Conservation (phyloP, 1,139 yeast species). For the Geotrichum histeridarum region DNA sequence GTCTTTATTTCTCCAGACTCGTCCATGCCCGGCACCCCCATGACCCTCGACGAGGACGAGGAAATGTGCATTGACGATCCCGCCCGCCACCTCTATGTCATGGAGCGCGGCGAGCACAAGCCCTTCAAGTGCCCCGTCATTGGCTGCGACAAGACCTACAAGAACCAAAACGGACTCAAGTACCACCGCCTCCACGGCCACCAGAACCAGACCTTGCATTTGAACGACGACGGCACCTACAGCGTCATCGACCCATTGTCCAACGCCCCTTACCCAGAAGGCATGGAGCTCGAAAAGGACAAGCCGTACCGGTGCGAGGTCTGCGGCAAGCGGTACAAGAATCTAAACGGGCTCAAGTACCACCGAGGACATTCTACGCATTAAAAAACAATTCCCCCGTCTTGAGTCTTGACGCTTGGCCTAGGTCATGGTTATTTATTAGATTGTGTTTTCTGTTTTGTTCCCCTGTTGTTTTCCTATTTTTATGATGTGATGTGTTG, state of each 20-base stretch:
- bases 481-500: neutral
- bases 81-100: slow-evolving; percentile 85
- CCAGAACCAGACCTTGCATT: slow-evolving; percentile 86
- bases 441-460: neutral
- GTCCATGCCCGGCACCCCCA: slow-evolving; percentile 30
- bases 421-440: neutral
- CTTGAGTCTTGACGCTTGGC: too few relatives aligned
- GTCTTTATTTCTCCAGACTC: slow-evolving; percentile 55
- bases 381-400: too few relatives aligned
- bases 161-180: slow-evolving; percentile 94
- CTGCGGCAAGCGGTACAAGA: slow-evolving; percentile 95
- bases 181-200: slow-evolving; percentile 96
- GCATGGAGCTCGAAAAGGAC: slow-evolving; percentile 87
- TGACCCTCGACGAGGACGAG: slow-evolving; percentile 30
- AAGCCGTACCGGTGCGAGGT: slow-evolving; percentile 98
- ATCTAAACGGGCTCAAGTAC: slow-evolving; percentile 90
- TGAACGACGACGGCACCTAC: slow-evolving; percentile 88
- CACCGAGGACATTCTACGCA: slow-evolving; percentile 98
- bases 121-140: slow-evolving; percentile 97
- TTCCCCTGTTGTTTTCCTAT: neutral
- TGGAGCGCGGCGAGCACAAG: slow-evolving; percentile 87
- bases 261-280: slow-evolving; percentile 86
- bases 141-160: slow-evolving; percentile 96
- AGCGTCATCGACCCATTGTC: slow-evolving; percentile 91
- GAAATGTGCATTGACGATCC: slow-evolving; percentile 57